Conservation (phyloP, 768 basidiomycete genomes). For the Tylopilus balloui region DNA sequence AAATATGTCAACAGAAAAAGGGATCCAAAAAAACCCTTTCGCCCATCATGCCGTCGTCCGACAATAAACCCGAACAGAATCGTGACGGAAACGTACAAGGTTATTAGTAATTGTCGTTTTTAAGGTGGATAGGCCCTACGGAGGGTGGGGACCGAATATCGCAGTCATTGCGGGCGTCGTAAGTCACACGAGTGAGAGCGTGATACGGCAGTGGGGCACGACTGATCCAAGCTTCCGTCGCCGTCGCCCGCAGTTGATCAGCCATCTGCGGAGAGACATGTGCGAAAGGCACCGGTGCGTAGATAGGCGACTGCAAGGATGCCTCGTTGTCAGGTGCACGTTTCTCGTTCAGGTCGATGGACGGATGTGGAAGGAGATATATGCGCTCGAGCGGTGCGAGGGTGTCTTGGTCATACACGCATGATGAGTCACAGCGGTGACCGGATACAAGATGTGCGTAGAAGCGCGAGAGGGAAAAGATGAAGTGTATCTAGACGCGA, state of each 20-base stretch:
- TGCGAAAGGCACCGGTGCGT: slow-evolving; percentile 62
- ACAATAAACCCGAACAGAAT: neutral
- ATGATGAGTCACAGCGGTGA: slow-evolving; percentile 14
- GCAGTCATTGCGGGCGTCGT: slow-evolving; percentile 3
- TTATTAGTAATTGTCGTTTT: slow-evolving; percentile 10
- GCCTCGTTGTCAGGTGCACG: neutral
- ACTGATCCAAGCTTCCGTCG: slow-evolving; percentile 66
- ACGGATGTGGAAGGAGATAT: slow-evolving; percentile 48
- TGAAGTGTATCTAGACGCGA: slow-evolving; percentile 60
- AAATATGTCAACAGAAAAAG: neutral
- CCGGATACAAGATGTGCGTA: slow-evolving; percentile 53
- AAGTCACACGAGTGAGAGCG: neutral
- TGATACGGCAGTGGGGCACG: slow-evolving; percentile 9
- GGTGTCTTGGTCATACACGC: slow-evolving; percentile 20
- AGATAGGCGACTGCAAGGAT: slow-evolving; percentile 35
- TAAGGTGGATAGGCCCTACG: slow-evolving; percentile 22
- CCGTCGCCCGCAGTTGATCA: slow-evolving; percentile 44
- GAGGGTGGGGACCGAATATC: neutral
- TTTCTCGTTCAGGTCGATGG: slow-evolving; percentile 10
- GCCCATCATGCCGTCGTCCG: neutral
- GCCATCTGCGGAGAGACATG: slow-evolving; percentile 52
- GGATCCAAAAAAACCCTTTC: neutral
- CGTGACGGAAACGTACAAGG: neutral
- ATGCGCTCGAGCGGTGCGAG: slow-evolving; percentile 50
- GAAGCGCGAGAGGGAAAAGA: slow-evolving; percentile 65